A percentile compares a stretch with the other conserved stretches of the same genome.
phyloP scores from a whole-genome alignment of 2,329 filamentous ascomycete genomes.

The Calonectria naviculata region DNA sequence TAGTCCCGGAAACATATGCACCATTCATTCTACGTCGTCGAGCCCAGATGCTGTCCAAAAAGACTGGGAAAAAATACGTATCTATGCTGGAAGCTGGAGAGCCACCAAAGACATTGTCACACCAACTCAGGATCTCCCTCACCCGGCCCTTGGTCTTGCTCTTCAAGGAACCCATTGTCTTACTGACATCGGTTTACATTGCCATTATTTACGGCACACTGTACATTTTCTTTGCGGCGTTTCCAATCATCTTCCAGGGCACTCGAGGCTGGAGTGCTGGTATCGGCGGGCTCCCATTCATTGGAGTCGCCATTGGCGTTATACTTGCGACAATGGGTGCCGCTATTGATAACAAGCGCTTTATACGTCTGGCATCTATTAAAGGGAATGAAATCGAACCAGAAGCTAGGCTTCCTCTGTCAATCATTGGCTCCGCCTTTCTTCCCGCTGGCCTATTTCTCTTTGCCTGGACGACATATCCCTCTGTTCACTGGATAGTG shows the following conservation, averaged over 20 bases:
- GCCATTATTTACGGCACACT: constrained; percentile 68
- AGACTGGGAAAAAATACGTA: constrained; percentile 37
- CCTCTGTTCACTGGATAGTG: constrained; percentile 62
- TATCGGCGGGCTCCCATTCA: constrained; percentile 71
- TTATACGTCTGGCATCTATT: constrained; percentile 40
- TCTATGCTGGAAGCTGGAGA: constrained; percentile 56
- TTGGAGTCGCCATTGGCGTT: constrained; percentile 78
- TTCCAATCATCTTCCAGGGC: constrained; percentile 73
- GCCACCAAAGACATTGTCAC: constrained; percentile 46
- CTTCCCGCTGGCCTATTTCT: constrained; percentile 67
- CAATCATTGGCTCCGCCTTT: constrained; percentile 64
- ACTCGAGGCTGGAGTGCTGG: constrained; percentile 69
- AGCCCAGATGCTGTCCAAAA: constrained; percentile 33
- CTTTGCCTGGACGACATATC: constrained; percentile 67
- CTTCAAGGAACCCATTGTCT: constrained; percentile 76
- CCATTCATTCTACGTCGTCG: constrained; percentile 36
- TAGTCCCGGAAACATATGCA: constrained; percentile 51
- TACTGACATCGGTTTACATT: constrained; percentile 72
- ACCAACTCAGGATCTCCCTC: constrained; percentile 55
- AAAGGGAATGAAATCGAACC: constrained; percentile 51
- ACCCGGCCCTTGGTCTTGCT: constrained; percentile 75
- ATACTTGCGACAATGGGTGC: constrained; percentile 24
- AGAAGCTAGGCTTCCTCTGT: constrained; percentile 66
- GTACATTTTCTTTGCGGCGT: constrained; percentile 68
- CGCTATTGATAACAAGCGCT: constrained; percentile 51